These are phyloP conservation scores for Solanum ossicruentum DNA, from an alignment of 257 asterid species.

Conservation along the genomic window DNA sequence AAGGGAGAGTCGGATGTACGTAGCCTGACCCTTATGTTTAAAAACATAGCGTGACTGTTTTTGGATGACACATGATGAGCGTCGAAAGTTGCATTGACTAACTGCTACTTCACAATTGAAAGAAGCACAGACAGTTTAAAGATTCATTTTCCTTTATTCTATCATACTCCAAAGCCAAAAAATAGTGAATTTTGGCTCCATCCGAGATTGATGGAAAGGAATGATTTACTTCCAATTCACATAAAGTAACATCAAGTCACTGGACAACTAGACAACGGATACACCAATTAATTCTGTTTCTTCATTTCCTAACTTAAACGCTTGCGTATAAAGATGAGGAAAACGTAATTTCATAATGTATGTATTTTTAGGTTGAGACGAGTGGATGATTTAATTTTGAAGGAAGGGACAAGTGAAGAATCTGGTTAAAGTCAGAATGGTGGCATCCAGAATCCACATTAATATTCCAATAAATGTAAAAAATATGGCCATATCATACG, in stretches of 20 bases:
- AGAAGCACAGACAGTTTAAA: too few relatives aligned
- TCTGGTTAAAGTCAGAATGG: slow-evolving; percentile 1
- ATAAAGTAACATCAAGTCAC: neutral
- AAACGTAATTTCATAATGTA: neutral
- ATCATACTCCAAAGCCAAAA: too few relatives aligned
- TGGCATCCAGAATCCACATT: neutral
- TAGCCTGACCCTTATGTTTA: too few relatives aligned
- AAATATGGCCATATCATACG: neutral
- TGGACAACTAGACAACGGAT: neutral
- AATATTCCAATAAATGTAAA: neutral
- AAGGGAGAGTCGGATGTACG: too few relatives aligned
- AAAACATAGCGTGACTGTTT: too few relatives aligned
- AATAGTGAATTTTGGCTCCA: too few relatives aligned
- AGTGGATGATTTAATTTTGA: neutral
- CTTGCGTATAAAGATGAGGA: neutral
- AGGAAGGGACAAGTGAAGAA: neutral
- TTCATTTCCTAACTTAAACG: neutral
- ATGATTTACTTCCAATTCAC: slow-evolving; percentile 18
- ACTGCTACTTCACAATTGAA: too few relatives aligned
- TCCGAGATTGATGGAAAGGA: too few relatives aligned
- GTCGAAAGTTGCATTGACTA: too few relatives aligned
- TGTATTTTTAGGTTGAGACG: neutral
- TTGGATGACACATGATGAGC: too few relatives aligned
- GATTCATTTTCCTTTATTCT: too few relatives aligned
- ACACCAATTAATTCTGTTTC: neutral